Evolutionary conservation across 2,329 filamentous ascomycete species (phyloP), one percentile per base, ranked within the genome.

Genomic region (Cryphonectria carpinicola): DNA sequence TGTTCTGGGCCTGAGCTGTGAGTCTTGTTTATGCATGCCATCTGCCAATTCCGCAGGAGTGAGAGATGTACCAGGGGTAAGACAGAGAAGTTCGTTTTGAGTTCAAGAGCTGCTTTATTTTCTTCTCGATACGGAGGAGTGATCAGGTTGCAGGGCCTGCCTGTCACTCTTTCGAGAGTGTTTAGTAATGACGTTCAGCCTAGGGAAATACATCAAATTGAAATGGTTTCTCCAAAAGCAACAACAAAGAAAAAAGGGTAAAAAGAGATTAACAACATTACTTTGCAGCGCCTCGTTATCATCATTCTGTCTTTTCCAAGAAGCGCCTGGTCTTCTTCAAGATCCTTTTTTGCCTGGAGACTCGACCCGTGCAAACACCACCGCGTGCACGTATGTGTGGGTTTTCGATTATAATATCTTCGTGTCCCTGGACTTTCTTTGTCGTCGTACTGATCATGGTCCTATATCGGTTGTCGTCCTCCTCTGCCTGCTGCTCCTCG

Each of bases 391-490:
- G 61, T 49, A 7, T 60, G 56, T 17, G 43, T 56, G 25, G 66
- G 56, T 41, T 56, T 56, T 37, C 56, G 66, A 19, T 49, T 49
- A 61, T 6, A 64, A 37, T 10, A 37, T 54, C 22, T 54, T 39
- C 43, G 37, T 5, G 43, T 65, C 35, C 11, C 62, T 22, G 28
- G 37, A 17, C 63, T 35, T 25, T 37, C 10, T 37, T 8, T 37
- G 37, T 67, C 25, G 6, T 66, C 62, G 35, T 54, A 43, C 14
- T 39, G 41, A 41, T 66, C 72, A 62, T 65, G 32, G 4, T 68
- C 39, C 39, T 56, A 43, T 62, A 61, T 39, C 70, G 66, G 58
- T 28, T 7, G 32, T 65, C 37, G 10, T 37, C 37, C 10, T 37
- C 37, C 37, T 37, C 7, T 4, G 32, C 32, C 32, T 37, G 37